phyloP scores from a whole-genome alignment of 768 basidiomycete species.

The Cubamyces lactineus region DNA sequence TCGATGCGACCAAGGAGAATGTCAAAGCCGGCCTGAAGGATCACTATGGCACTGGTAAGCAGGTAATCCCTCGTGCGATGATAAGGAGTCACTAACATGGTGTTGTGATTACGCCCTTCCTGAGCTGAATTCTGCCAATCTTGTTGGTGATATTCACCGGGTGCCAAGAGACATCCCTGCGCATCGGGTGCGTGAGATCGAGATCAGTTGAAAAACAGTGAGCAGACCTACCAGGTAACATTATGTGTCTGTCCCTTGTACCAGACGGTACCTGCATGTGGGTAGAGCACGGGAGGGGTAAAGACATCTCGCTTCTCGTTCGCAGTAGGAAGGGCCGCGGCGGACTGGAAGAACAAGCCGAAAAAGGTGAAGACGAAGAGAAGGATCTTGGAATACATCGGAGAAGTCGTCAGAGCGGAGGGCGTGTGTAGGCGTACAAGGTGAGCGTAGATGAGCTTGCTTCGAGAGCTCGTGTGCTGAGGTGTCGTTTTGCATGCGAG shows the following conservation, averaged over 20 bases:
- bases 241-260: slow-evolving; percentile 21
- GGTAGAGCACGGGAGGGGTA: slow-evolving; percentile 17
- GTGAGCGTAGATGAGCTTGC: too few relatives aligned
- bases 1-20: slow-evolving; percentile 37
- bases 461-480: too few relatives aligned
- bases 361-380: background rate
- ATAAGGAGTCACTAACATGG: slow-evolving; percentile 26
- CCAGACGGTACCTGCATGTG: slow-evolving; percentile 23
- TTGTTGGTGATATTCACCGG: slow-evolving; percentile 43
- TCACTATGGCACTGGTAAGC: slow-evolving; percentile 24
- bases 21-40: slow-evolving; percentile 39
- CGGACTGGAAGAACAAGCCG: too few relatives aligned
- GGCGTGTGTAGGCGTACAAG: too few relatives aligned
- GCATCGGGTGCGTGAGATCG: background rate
- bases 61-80: background rate
- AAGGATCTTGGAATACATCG: slow-evolving; percentile 19
- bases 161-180: slow-evolving; percentile 36
- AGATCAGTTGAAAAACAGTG: background rate
- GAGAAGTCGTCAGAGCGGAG: too few relatives aligned
- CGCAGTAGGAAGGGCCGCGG: slow-evolving; percentile 15
- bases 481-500: too few relatives aligned
- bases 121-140: slow-evolving; percentile 15
- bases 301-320: slow-evolving; percentile 19
- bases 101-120: slow-evolving; percentile 32
- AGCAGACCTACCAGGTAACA: slow-evolving; percentile 19